Conservation (phyloP, 106 monocot genomes). For the Cymbidium sinense region DNA sequence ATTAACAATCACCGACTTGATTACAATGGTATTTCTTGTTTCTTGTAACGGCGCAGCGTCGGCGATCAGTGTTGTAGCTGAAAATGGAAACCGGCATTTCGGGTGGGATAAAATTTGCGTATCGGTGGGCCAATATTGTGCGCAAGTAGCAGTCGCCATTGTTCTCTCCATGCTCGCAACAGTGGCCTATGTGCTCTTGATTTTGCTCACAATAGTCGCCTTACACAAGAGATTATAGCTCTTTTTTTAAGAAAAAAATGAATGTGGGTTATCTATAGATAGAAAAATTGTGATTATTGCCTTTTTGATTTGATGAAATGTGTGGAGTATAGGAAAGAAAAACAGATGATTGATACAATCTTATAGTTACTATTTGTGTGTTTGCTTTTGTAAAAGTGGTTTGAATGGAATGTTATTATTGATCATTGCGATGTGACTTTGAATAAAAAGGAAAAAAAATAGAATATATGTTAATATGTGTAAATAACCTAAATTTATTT, state of each 20-base stretch:
- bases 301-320: neutral
- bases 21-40: conserved; percentile 14
- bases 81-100: conserved; percentile 17
- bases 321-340: neutral
- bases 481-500: too few relatives aligned
- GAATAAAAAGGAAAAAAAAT: too few relatives aligned
- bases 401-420: too few relatives aligned
- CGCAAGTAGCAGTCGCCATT: conserved; percentile 13
- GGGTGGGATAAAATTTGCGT: conserved; percentile 18
- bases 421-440: too few relatives aligned
- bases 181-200: conserved; percentile 8
- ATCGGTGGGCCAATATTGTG: conserved; percentile 8
- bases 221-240: conserved; percentile 1
- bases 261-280: too few relatives aligned
- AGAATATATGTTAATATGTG: too few relatives aligned
- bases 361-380: too few relatives aligned
- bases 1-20: conserved; percentile 18
- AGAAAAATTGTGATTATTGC: neutral
- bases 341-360: neutral
- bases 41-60: conserved; percentile 17
- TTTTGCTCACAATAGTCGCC: conserved; percentile 5
- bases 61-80: conserved; percentile 13
- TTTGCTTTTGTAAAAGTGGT: too few relatives aligned
- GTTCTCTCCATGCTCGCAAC: conserved; percentile 17
- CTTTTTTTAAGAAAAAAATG: neutral